Base-by-base conservation (phyloP, 192 early-diverging fungal species). In the Mortierella hygrophila region DNA sequence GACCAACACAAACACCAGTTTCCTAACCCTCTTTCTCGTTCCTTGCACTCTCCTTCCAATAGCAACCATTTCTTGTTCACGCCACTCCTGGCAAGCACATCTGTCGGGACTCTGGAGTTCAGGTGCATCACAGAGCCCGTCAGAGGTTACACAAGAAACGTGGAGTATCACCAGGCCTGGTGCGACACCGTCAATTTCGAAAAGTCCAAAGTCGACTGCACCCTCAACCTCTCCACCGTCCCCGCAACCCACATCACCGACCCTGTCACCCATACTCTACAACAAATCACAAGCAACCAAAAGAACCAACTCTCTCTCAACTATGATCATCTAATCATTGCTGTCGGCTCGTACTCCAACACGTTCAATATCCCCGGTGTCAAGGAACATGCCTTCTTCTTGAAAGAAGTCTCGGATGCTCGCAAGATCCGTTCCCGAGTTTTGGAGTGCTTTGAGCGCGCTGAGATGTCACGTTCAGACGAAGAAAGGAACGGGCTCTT, bases 21-120 rank as follows among this genome's bases (percentile, higher is more conserved):
- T 40, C 68, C 70, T 44, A 35, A 68, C 37, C 52, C 21, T 60
- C 26, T 40, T 52, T 68, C 47, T 40, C 29, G 68, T 47, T 65
- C 26, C n/a, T 23, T n/a, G 16, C 2, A 57, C n/a, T 23, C 5
- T 35, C 6, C 55, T 41, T 60, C 69, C 54, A 68, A 63, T 89
- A 90, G 89, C 88, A 96, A 96, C 82, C 94, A 96, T 85, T 97
- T 97, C 87, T 87, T 96, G 37, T 96, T 97, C 85, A 98, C 97
- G 49, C 97, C 97, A 21, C 83, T 98, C 44, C 90, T 98, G 72
- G 96, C 97, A n/a, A 95, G 94, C 81, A 94, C 93, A 47, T 93
- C 95, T 1, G 96, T 97, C 0, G 97, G 97, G 7, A 97, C 97
- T 15, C 92, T 97, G 10, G 97, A 98, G 82, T 96, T 94, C 89